Evolutionary conservation across 257 asterid genomes (phyloP).

Genomic region (Datura wrightii): DNA sequence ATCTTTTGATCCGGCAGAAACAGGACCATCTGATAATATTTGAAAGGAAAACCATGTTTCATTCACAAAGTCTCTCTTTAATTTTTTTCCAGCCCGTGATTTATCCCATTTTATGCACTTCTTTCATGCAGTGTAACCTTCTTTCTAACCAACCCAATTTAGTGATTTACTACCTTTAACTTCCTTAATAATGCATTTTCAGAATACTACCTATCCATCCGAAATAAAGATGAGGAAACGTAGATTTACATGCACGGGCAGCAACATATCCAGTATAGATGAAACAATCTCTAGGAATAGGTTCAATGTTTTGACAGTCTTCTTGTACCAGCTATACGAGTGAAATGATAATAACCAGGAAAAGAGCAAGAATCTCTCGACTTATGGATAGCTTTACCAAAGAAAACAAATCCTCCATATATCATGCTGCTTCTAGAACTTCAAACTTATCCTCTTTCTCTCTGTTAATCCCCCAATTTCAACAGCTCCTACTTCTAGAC

Average conservation of each 20-base stretch:
- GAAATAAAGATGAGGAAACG: not conserved
- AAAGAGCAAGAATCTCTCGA: not conserved
- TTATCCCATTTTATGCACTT: not conserved
- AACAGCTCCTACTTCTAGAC: not conserved
- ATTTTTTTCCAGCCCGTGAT: not conserved
- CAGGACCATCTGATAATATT: not conserved
- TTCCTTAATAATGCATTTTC: constrained; percentile 4
- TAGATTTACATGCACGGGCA: not conserved
- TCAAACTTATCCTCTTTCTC: not conserved
- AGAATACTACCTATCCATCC: not conserved
- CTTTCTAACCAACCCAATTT: not conserved
- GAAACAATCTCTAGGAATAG: not conserved
- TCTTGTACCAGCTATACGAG: not conserved
- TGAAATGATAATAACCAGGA: not conserved
- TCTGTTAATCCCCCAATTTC: not conserved
- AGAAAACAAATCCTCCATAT: not conserved
- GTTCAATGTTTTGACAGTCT: not conserved
- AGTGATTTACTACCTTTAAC: not conserved
- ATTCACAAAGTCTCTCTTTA: not conserved
- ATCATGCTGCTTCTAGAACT: not conserved
- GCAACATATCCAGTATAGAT: not conserved
- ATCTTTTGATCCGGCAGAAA: constrained; percentile 14
- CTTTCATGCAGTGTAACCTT: not conserved
- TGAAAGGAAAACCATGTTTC: not conserved
- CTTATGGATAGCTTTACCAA: not conserved